Evolutionary conservation across 495 filamentous ascomycete species (phyloP).

Genomic region (Lichina pygmaea): DNA sequence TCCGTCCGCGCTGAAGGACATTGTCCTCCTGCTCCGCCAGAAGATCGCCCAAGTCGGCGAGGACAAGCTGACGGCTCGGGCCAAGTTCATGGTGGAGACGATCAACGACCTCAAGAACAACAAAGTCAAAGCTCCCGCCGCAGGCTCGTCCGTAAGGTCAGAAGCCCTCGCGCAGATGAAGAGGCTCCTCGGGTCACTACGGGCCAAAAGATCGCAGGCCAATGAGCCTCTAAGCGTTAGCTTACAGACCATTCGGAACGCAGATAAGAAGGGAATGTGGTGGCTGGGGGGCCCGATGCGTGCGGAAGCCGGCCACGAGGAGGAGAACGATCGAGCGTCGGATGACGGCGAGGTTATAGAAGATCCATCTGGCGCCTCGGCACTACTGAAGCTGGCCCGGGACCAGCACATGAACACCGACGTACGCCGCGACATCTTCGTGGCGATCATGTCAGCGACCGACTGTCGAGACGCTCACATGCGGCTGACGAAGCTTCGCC

Average conservation of each 20-base stretch:
- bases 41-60: conserved; percentile 37
- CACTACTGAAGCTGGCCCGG: conserved; percentile 47
- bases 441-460: conserved; percentile 62
- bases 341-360: background rate
- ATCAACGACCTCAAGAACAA: conserved; percentile 91
- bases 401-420: conserved; percentile 89
- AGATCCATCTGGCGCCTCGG: conserved; percentile 23
- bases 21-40: conserved; percentile 53
- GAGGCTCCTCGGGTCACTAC: conserved; percentile 51
- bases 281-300: conserved; percentile 49
- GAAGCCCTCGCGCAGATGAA: conserved; percentile 71
- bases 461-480: conserved; percentile 66
- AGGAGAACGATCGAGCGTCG: background rate
- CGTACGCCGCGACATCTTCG: conserved; percentile 73
- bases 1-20: conserved; percentile 71
- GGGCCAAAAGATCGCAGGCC: conserved; percentile 35
- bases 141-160: conserved; percentile 30
- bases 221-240: conserved; percentile 62
- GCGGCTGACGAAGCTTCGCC: conserved; percentile 49
- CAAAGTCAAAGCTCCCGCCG: conserved; percentile 44
- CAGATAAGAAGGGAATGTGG: conserved; percentile 82
- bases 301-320: conserved; percentile 17
- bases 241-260: conserved; percentile 52
- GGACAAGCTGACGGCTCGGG: conserved; percentile 53
- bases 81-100: conserved; percentile 93